These are phyloP conservation scores for Coprinopsis strossmayeri DNA, from an alignment of 768 basidiomycete genomes.

Conservation along the genomic window DNA sequence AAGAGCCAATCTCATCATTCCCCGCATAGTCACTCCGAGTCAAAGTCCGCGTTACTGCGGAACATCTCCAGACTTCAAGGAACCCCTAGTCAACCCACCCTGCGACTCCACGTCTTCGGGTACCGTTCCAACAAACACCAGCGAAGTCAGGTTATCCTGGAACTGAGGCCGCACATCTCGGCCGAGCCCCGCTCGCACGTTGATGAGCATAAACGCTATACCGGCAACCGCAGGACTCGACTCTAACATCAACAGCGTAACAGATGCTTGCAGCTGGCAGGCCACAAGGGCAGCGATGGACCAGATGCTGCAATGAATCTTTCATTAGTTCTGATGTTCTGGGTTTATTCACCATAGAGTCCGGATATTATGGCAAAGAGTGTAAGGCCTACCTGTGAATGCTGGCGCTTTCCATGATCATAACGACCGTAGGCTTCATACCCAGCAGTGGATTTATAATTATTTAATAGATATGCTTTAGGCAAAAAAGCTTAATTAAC, in stretches of 20 bases:
- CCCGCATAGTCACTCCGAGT: no score
- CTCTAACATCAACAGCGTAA: constrained; percentile 14
- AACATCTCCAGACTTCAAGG: no score
- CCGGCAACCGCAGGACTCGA: constrained; percentile 2
- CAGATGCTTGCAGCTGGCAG: constrained; percentile 7
- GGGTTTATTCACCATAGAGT: no score
- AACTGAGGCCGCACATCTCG: not conserved
- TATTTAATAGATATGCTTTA: not conserved
- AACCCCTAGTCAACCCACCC: no score
- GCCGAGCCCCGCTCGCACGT: constrained; percentile 8
- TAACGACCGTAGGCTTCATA: constrained; percentile 7
- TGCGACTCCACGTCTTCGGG: no score
- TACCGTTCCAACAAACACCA: no score
- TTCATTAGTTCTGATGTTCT: no score
- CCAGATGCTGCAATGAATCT: constrained; percentile 10
- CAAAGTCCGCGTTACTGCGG: no score
- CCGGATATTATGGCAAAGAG: no score
- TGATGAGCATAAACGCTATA: constrained; percentile 6
- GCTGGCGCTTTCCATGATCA: constrained; percentile 14
- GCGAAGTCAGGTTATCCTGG: not conserved
- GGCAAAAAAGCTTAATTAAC: not conserved
- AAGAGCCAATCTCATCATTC: no score
- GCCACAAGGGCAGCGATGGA: constrained; percentile 11
- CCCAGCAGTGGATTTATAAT: no score
- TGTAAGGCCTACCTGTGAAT: constrained; percentile 13